Evolutionary conservation across 2,329 filamentous ascomycete species (phyloP).

Genomic region (Fusarium sp.): DNA sequence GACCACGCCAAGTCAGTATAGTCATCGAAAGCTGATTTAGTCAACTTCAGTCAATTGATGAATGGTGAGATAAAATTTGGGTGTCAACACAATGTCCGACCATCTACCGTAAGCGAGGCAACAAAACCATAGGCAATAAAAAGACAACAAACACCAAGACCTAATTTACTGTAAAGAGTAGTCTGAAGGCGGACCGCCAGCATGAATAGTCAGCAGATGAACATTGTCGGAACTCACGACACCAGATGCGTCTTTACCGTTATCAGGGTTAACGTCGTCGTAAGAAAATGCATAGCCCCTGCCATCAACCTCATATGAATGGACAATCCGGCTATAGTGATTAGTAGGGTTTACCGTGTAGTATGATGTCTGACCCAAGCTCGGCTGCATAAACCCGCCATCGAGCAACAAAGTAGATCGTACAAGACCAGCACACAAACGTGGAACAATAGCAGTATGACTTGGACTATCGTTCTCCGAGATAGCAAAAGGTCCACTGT

Average conservation of each 20-base stretch:
- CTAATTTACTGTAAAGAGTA: not conserved
- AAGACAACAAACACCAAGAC: not conserved
- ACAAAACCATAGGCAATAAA: too few species aligned
- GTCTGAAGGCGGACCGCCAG: not conserved
- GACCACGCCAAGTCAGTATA: too few species aligned
- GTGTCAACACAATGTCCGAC: too few species aligned
- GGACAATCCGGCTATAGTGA: conserved; percentile 72
- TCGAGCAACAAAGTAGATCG: conserved; percentile 60
- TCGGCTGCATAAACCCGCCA: conserved; percentile 61
- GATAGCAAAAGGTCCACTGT: conserved; percentile 42
- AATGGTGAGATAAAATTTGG: too few species aligned
- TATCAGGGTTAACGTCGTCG: not conserved
- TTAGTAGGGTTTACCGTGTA: conserved; percentile 59
- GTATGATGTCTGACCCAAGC: conserved; percentile 53
- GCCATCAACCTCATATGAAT: conserved; percentile 68
- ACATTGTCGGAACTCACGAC: not conserved
- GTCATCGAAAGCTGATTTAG: too few species aligned
- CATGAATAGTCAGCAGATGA: not conserved
- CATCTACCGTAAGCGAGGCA: too few species aligned
- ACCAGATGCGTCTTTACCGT: not conserved
- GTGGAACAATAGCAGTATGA: conserved; percentile 58
- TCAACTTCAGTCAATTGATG: too few species aligned
- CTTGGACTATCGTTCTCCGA: conserved; percentile 53
- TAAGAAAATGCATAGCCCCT: conserved; percentile 58
- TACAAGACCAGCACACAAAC: conserved; percentile 63